Conservation (phyloP, 2,329 filamentous ascomycete species). For the Anthostomella pinea region DNA sequence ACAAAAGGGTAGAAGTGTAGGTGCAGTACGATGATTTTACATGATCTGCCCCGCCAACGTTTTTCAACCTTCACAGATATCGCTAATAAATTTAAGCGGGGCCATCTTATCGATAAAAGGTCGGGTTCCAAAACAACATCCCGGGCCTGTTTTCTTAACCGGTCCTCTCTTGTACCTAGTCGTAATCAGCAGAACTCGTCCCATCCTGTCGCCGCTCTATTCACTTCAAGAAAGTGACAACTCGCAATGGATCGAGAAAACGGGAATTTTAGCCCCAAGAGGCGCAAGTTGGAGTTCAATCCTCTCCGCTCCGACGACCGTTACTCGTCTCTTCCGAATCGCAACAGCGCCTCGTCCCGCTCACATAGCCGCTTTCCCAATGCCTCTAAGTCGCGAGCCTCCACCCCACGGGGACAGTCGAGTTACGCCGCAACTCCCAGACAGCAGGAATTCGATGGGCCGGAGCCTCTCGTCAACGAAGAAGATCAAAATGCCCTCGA, state of each 20-base stretch:
- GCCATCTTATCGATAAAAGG: constrained; percentile 22
- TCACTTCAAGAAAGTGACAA: not conserved
- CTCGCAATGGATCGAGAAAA: constrained; percentile 31
- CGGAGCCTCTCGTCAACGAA: constrained; percentile 59
- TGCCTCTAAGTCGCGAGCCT: constrained; percentile 23
- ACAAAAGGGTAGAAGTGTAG: too few relatives aligned
- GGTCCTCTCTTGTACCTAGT: too few relatives aligned
- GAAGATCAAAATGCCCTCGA: constrained; percentile 76
- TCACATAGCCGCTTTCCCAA: constrained; percentile 35
- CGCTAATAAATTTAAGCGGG: constrained; percentile 25
- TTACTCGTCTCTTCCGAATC: constrained; percentile 51
- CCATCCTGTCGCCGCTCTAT: too few relatives aligned
- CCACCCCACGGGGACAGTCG: constrained; percentile 29
- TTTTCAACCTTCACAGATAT: constrained; percentile 18
- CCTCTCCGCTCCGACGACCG: constrained; percentile 52
- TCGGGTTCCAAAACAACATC: too few relatives aligned
- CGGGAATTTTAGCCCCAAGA: constrained; percentile 51
- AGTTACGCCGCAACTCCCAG: constrained; percentile 40
- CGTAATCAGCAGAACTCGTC: too few relatives aligned
- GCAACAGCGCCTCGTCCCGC: constrained; percentile 38
- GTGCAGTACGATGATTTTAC: too few relatives aligned
- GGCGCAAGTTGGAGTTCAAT: constrained; percentile 63
- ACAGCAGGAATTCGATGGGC: constrained; percentile 58
- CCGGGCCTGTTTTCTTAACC: too few relatives aligned
- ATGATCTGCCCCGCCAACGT: constrained; percentile 30